Base-by-base conservation (phyloP, 2,329 filamentous ascomycete species). In the Curvularia eragrostidis region DNA sequence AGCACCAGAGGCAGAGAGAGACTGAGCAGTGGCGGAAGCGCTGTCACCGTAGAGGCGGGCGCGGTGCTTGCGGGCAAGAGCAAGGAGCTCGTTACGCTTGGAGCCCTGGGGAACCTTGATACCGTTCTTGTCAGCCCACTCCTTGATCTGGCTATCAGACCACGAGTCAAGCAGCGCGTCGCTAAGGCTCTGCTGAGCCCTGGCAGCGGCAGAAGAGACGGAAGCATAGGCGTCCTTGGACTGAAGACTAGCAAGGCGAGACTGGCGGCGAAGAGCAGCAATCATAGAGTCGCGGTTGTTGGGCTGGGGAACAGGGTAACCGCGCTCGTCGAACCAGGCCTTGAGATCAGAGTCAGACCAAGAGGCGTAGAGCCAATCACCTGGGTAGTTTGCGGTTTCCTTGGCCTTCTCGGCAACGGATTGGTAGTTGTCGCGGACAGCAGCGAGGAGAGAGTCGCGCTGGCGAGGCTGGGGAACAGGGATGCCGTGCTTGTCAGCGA, bases 311-410 rank as follows among this genome's bases (percentile, higher is more conserved):
- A 86, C 91, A 12, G 91, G 89, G 77, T 94, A 88, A 50, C 95
- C 95, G 66, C 92, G 87, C 66, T 89, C 89, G 71, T 98, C 95
- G 46, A 97, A 89, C 90, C 91, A 99, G 65, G 91, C 85, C 83
- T 98, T 98, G 62, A 97, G 81, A 48, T 97, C 94, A 64, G 93
- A 97, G 64, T 97, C 91, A 51, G 91, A 89, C 95, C 95, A 99
- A 7, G 89, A 84, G 59, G 88, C 85, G 75, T 97, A 99, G 42
- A 98, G 82, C 95, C 95, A 98, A 80, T 97, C 87, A 38, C 95
- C 95, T 32, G 95, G 95, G 73, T 98, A 98, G n/a, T 87, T 80
- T 51, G 86, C 81, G 13, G 91, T 89, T 79, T 97, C 89, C 59
- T 91, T 91, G 54, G 83, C 76, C 77, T 88, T 89, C 78, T 91